Evolutionary conservation across 768 basidiomycete genomes (phyloP).

Genomic region (Phaeotremella skinneri): DNA sequence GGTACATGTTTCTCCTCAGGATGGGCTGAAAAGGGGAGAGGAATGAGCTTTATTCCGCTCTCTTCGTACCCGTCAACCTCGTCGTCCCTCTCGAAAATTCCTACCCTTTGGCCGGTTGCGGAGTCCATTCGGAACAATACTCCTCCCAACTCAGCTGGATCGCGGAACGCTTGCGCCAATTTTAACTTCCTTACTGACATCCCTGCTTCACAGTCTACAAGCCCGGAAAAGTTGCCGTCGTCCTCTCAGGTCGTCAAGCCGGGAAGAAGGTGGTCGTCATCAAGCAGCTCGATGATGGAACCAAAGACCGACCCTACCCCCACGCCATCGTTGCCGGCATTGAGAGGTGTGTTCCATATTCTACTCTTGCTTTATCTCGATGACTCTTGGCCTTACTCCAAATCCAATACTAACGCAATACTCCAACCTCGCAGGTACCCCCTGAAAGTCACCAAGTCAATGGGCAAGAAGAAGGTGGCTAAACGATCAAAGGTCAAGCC

Average conservation of each 20-base stretch:
- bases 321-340: slow-evolving; percentile 98
- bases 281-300: slow-evolving; percentile 95
- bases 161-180: not conserved
- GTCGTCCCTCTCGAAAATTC: too few species aligned
- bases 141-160: not conserved
- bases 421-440: too few species aligned
- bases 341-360: slow-evolving; percentile 61
- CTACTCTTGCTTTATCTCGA: not conserved
- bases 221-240: slow-evolving; percentile 62
- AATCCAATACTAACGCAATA: not conserved
- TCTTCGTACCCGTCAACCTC: too few species aligned
- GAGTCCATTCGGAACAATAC: not conserved
- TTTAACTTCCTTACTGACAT: not conserved
- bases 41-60: too few species aligned
- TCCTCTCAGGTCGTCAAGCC: slow-evolving; percentile 98
- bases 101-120: not conserved
- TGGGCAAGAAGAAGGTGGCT: slow-evolving; percentile 93
- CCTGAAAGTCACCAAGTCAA: slow-evolving; percentile 91
- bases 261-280: slow-evolving; percentile 99
- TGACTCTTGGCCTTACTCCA: too few species aligned
- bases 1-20: too few species aligned
- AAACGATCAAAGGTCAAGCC: slow-evolving; percentile 97
- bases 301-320: slow-evolving; percentile 92
- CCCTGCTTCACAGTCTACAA: slow-evolving; percentile 53
- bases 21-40: too few species aligned